Percentiles rank a stretch among this genome's conserved stretches.
Evolutionary conservation across 148 eudicot genomes (phyloP).

Genomic region (Rheum nobile): DNA sequence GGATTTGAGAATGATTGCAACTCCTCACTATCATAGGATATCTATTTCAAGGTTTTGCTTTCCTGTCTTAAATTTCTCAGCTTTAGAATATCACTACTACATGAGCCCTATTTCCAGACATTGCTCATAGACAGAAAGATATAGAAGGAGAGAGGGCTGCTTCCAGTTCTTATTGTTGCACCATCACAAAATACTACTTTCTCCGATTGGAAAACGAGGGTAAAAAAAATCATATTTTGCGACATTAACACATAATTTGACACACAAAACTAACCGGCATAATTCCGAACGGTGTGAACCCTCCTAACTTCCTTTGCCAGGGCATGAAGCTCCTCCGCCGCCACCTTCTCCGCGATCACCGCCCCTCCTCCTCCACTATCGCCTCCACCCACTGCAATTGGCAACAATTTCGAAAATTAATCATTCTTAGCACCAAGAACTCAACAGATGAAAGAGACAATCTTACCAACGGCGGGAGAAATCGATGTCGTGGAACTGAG

Average conservation of each 20-base stretch:
- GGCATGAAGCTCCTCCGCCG: constrained; percentile 67
- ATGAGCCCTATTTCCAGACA: background rate
- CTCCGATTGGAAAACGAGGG: background rate
- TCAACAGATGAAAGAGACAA: background rate
- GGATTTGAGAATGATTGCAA: background rate
- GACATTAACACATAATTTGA: background rate
- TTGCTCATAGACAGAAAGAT: background rate
- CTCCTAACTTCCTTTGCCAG: constrained; percentile 92
- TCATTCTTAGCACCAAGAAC: background rate
- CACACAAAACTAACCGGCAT: constrained; percentile 50
- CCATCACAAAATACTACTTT: background rate
- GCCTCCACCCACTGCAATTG: constrained; percentile 22
- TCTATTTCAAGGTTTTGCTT: background rate
- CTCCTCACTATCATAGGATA: background rate
- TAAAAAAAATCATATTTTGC: background rate
- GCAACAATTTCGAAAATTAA: background rate
- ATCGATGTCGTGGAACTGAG: constrained; percentile 25
- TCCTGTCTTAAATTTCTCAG: background rate
- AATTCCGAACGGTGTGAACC: constrained; percentile 70
- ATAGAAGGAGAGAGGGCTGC: background rate
- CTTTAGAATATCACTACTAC: background rate
- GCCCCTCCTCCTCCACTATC: constrained; percentile 14
- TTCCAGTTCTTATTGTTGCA: background rate
- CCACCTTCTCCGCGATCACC: constrained; percentile 29
- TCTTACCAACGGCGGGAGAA: constrained; percentile 19